Base-by-base conservation (phyloP, 2,329 filamentous ascomycete species). In the Clonostachys byssicola region DNA sequence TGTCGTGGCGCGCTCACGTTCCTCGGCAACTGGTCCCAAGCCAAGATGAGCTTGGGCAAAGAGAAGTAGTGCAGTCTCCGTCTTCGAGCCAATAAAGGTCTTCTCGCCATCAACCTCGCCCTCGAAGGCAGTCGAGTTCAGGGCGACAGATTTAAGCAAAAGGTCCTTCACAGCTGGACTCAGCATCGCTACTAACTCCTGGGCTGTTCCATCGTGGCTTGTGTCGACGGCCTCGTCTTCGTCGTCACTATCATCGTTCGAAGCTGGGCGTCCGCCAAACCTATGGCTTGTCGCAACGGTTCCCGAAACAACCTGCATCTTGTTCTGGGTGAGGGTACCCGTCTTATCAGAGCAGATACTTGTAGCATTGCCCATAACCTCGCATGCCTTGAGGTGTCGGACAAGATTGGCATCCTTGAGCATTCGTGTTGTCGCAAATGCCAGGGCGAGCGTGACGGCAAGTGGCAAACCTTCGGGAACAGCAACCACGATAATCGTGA, bases 301-400 rank as follows among this genome's bases (percentile, higher is more conserved):
- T 44, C 76, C 81, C 5, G 81, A 73, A 34, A 86, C 81, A 13
- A 86, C 78, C 49, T 80, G 80, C 82, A 86, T 86, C 63, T 83
- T 83, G 60, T 85, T 85, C 59, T 85, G 81, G 1, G 82, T 86
- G 44, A 86, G 65, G 6, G 82, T 86, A 42, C 82, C 82, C 0
- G 82, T 86, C 65, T 86, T 86, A 67, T 86, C 82, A 1, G 81
- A 85, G 65, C 82, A 86, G 44, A 86, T 85, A 0, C 80, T 82
- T 1, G 85, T 88, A 7, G 86, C 86, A 58, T 89, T 90, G 45
- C 87, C 87, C 86, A 90, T 90, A 42, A 88, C 88, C 63, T 90
- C 87, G 57, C 87, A 90, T 18, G 87, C 85, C 58, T 88, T 86
- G 48, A 91, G 74, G 48, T 89, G 84, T 35, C 87, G 82, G 41